Conservation (phyloP, 1,284 basidiomycete genomes). For the Sporisorium scitamineum region DNA sequence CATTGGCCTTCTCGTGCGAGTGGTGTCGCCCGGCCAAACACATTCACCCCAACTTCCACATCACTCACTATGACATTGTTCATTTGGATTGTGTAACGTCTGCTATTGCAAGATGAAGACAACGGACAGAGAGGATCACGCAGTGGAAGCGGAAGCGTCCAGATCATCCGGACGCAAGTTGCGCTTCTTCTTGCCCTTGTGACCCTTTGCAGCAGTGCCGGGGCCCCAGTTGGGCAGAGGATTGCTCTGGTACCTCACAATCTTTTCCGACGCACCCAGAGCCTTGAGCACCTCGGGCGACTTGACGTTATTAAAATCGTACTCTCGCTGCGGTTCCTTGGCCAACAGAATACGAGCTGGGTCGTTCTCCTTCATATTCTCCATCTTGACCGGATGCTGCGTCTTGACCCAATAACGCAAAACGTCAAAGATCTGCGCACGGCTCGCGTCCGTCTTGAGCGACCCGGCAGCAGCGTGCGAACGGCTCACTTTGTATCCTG, state of each 20-base stretch:
- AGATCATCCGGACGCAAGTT: conserved; percentile 49
- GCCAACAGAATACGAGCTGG: conserved; percentile 77
- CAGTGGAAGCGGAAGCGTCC: background rate
- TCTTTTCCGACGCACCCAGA: conserved; percentile 33
- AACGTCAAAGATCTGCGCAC: conserved; percentile 82
- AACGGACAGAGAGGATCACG: background rate
- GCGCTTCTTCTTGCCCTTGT: conserved; percentile 52
- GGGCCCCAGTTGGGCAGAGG: conserved; percentile 94
- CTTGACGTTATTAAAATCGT: conserved; percentile 47
- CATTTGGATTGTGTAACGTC: too few species aligned
- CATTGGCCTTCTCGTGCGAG: background rate
- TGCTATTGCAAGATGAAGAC: too few species aligned
- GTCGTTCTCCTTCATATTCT: conserved; percentile 73
- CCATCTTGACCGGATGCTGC: conserved; percentile 81
- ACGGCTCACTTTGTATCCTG: conserved; percentile 84
- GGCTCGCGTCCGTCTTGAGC: conserved; percentile 86
- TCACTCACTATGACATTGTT: background rate
- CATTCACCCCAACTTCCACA: too few species aligned
- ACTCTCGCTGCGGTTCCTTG: conserved; percentile 71
- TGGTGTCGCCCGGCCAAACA: background rate
- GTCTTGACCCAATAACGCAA: conserved; percentile 80
- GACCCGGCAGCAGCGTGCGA: conserved; percentile 90
- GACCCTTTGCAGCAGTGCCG: conserved; percentile 66
- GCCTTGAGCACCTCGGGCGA: conserved; percentile 33
- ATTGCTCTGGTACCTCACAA: conserved; percentile 85